These are phyloP conservation scores for Alternaria ethzedia DNA, from an alignment of 2,329 filamentous ascomycete species.

Conservation along the genomic window DNA sequence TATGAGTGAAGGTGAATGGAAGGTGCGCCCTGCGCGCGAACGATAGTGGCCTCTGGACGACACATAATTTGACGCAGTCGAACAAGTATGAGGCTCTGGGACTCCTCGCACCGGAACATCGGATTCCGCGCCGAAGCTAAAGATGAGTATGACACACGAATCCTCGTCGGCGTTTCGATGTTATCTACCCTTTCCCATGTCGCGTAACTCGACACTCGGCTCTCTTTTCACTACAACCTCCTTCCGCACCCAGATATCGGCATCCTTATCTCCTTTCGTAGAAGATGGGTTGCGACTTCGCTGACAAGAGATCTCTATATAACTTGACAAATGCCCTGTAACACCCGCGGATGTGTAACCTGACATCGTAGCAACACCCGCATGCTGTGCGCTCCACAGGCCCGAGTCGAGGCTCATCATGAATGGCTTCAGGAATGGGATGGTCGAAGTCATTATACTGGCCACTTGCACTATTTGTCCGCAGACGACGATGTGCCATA, in stretches of 20 bases:
- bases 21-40: background rate
- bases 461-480: conserved; percentile 7
- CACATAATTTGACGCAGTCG: background rate
- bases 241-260: background rate
- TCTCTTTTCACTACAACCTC: background rate
- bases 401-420: conserved; percentile 14
- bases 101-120: background rate
- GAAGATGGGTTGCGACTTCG: background rate
- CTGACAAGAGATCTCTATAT: background rate
- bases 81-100: background rate
- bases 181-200: background rate
- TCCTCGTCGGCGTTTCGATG: background rate
- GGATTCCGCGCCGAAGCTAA: rapidly evolving
- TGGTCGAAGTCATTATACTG: conserved; percentile 7
- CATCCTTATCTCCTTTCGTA: background rate
- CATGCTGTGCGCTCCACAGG: background rate
- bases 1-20: background rate
- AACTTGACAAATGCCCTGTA: background rate
- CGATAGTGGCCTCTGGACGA: background rate
- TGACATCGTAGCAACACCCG: too few species aligned
- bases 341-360: too few species aligned
- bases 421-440: conserved; percentile 14
- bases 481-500: conserved; percentile 11
- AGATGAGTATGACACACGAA: background rate
- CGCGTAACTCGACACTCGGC: background rate